These are phyloP conservation scores for Davidsoniella australis DNA, from an alignment of 2,329 filamentous ascomycete species.

Conservation along the genomic window DNA sequence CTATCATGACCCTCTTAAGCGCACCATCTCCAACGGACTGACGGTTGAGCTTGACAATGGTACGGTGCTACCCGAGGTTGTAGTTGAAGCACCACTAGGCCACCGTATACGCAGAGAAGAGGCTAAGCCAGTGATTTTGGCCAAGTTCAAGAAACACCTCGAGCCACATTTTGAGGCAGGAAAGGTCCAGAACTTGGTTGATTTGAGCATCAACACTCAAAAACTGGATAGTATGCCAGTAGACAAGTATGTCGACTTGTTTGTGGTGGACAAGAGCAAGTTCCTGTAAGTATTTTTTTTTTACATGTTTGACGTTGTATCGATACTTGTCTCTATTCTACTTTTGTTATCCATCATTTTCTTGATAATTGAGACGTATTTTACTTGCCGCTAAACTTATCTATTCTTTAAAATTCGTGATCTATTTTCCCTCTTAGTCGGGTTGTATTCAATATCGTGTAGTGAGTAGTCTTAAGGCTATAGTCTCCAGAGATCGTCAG, in stretches of 20 bases:
- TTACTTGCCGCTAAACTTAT: no score
- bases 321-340: background rate
- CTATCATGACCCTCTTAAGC: slow-evolving; percentile 85
- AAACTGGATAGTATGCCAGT: slow-evolving; percentile 66
- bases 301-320: background rate
- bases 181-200: slow-evolving; percentile 64
- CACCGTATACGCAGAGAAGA: slow-evolving; percentile 84
- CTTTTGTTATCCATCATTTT: background rate
- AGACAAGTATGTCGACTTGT: slow-evolving; percentile 88
- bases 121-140: slow-evolving; percentile 91
- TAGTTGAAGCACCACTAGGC: slow-evolving; percentile 85
- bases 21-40: slow-evolving; percentile 92
- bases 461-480: no score
- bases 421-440: no score
- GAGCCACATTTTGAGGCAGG: slow-evolving; percentile 62
- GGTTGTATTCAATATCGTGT: no score
- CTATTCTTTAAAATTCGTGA: no score
- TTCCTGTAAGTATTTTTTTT: slow-evolving; percentile 5
- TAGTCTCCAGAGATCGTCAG: no score
- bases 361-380: no score
- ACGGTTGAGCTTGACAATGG: slow-evolving; percentile 92
- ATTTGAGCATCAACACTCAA: slow-evolving; percentile 58
- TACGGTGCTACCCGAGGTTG: slow-evolving; percentile 75
- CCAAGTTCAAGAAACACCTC: slow-evolving; percentile 89
- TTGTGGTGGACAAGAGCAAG: slow-evolving; percentile 37